Evolutionary conservation across 169 alveolate species (phyloP).

Genomic region (Theileria equi): DNA sequence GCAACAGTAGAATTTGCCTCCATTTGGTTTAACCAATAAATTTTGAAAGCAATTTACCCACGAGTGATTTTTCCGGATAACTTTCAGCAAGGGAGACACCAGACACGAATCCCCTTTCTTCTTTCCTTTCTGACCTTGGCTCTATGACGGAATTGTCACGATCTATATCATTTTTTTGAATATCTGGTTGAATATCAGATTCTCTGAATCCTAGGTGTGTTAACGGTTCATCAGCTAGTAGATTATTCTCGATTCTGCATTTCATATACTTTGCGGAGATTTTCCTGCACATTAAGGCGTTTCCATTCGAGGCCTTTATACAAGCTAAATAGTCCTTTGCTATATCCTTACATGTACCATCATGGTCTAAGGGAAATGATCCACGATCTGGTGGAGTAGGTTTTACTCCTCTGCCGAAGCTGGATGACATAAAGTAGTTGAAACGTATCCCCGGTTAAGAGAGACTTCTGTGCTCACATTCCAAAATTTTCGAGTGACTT

Average conservation of each 20-base stretch:
- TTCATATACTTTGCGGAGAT: slow-evolving; percentile 56
- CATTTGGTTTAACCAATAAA: slow-evolving; percentile 33
- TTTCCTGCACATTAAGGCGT: slow-evolving; percentile 52
- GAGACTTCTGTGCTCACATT: too few relatives aligned
- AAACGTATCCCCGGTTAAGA: too few relatives aligned
- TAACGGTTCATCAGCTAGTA: slow-evolving; percentile 49
- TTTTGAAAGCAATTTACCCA: slow-evolving; percentile 38
- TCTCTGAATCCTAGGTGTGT: slow-evolving; percentile 50
- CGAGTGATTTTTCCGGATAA: slow-evolving; percentile 31
- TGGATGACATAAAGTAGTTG: slow-evolving; percentile 46
- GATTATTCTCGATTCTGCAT: slow-evolving; percentile 61
- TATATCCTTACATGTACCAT: slow-evolving; percentile 48
- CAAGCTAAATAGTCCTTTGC: slow-evolving; percentile 43
- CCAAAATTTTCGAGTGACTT: too few relatives aligned
- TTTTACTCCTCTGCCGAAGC: slow-evolving; percentile 27
- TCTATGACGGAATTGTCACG: slow-evolving; percentile 12
- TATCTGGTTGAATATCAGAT: slow-evolving; percentile 13
- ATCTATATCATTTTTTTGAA: slow-evolving; percentile 2
- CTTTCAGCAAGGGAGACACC: slow-evolving; percentile 43
- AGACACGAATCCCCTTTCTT: slow-evolving; percentile 42
- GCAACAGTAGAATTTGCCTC: not conserved
- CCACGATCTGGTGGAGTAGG: slow-evolving; percentile 73
- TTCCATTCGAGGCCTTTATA: slow-evolving; percentile 31
- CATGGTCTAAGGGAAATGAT: slow-evolving; percentile 70
- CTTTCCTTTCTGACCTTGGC: slow-evolving; percentile 39